Evolutionary conservation across 805 yeast species (phyloP), one percentile per base, ranked within the genome.

Genomic region (Myxozyma melibiosi): DNA sequence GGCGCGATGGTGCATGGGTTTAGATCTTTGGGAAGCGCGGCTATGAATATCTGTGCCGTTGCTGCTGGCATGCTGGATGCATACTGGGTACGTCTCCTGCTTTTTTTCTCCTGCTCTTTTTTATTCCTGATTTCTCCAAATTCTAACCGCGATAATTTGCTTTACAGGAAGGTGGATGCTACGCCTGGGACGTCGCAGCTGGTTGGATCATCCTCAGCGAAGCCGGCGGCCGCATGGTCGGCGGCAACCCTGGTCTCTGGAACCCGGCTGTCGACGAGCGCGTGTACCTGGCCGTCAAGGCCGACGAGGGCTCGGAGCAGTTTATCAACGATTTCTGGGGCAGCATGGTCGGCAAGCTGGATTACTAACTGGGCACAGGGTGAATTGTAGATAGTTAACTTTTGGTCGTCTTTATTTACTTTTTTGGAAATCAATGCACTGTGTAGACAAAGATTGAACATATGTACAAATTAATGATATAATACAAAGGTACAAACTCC

Each of bases 121-220:
- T 3, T 8, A 13, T 6, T 11, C n/a, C n/a, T n/a, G n/a, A n/a
- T n/a, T n/a, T n/a, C n/a, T n/a, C n/a, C n/a, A 48, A 3, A 3
- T 4, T 22, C 18, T 0, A 20, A 20, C 51, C 27, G 20, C 38
- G 8, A 8, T 38, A 27, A 39, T 9, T 39, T 65, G 75, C 80
- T 3, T 82, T 83, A 69, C 83, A 86, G 86, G 86, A 82, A 69
- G 86, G 85, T 48, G 86, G 86, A n/a, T 82, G 85, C 66, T 81
- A 78, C 67, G 80, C 83, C 24, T 84, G 87, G 87, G 88, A 84
- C 66, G 85, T 83, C 1, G 81, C 85, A 67, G 88, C 86, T 14
- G 85, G 86, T 38, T 83, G 85, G 85, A 76, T 82, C 46, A 80
- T 84, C 47, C 65, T 83, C 7, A 72, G 74, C 42, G 88, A 84